Percentiles rank a stretch among this genome's conserved stretches.
Evolutionary conservation across 169 alveolate species (phyloP).

Genomic region (Plasmodium chabaudi): DNA sequence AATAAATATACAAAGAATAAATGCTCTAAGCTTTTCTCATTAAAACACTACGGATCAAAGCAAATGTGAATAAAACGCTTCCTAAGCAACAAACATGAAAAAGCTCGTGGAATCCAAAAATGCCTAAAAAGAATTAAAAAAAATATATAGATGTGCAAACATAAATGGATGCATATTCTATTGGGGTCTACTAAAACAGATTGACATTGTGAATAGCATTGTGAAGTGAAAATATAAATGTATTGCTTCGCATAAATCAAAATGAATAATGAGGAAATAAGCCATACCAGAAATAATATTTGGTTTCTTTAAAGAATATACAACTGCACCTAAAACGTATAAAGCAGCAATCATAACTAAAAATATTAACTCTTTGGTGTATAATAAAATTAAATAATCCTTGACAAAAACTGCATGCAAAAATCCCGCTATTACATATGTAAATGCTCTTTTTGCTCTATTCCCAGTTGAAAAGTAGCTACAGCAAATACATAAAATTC

Average conservation of each 20-base stretch:
- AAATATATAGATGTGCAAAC: not conserved
- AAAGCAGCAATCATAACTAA: constrained; percentile 37
- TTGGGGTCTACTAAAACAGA: not conserved
- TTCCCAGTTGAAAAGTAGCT: constrained; percentile 44
- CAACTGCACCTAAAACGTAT: constrained; percentile 81
- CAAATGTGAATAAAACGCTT: constrained; percentile 76
- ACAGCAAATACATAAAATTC: constrained; percentile 53
- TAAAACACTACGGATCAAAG: constrained; percentile 77
- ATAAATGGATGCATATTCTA: not conserved
- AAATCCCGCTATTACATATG: constrained; percentile 76
- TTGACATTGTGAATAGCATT: no score
- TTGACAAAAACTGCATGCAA: constrained; percentile 45
- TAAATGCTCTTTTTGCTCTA: constrained; percentile 66
- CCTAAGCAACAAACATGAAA: constrained; percentile 83
- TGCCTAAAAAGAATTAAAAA: constrained; percentile 23
- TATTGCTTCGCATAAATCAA: not conserved
- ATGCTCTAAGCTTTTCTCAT: constrained; percentile 32
- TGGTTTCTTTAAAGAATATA: constrained; percentile 82
- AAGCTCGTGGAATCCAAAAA: constrained; percentile 83
- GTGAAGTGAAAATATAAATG: not conserved
- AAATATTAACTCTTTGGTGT: constrained; percentile 53
- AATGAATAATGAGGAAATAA: not conserved
- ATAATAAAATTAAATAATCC: constrained; percentile 49
- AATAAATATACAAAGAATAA: not conserved
- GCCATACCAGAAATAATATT: constrained; percentile 71